phyloP scores from a whole-genome alignment of 805 yeast species.

The Brettanomyces sp. region DNA sequence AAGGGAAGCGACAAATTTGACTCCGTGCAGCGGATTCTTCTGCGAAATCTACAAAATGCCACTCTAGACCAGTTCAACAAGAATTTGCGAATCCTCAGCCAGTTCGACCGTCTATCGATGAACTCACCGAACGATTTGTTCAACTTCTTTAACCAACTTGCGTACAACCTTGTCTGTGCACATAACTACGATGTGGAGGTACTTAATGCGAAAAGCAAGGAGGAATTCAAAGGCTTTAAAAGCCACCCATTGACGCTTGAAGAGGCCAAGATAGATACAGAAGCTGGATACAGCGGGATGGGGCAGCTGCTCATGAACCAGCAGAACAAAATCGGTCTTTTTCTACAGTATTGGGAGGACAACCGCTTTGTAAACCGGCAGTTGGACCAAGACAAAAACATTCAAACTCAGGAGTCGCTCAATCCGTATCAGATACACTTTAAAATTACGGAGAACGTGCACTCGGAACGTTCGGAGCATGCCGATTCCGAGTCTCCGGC shows the following conservation, averaged over 20 bases:
- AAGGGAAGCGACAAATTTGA: conserved; percentile 15
- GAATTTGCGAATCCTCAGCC: conserved; percentile 23
- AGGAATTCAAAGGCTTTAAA: neutral
- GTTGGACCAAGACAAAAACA: conserved; percentile 8
- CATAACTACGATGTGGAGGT: conserved; percentile 7
- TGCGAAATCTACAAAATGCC: conserved; percentile 17
- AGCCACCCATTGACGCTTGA: conserved; percentile 3
- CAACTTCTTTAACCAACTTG: conserved; percentile 21
- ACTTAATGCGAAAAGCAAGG: neutral
- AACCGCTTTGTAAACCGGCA: conserved; percentile 18
- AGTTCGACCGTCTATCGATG: conserved; percentile 22
- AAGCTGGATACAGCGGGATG: conserved; percentile 16
- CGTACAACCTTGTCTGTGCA: conserved; percentile 15
- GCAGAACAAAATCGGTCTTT: conserved; percentile 23
- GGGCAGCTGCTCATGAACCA: conserved; percentile 21
- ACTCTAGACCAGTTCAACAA: conserved; percentile 26
- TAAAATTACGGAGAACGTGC: conserved; percentile 20
- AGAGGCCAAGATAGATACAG: conserved; percentile 7
- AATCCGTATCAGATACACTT: conserved; percentile 23
- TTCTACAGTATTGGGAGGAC: conserved; percentile 25
- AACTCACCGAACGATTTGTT: conserved; percentile 24
- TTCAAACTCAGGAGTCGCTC: conserved; percentile 10
- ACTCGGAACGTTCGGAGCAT: conserved; percentile 4
- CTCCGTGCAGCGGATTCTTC: conserved; percentile 20
- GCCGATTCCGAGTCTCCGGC: neutral